phyloP scores from a whole-genome alignment of 768 basidiomycete genomes.

The Kwoniella bestiolae region DNA sequence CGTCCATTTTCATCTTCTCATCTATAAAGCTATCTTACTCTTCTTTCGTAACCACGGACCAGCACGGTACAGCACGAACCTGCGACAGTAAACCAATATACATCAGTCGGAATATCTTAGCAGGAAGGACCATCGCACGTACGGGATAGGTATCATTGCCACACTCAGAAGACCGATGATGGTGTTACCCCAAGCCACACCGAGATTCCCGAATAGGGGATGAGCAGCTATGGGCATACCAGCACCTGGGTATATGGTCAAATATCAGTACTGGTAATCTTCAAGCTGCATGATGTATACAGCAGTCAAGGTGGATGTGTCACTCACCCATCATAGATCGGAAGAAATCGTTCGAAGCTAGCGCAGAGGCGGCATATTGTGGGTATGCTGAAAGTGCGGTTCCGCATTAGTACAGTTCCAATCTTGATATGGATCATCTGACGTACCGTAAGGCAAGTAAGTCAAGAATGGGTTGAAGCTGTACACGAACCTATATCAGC shows the following conservation, averaged over 20 bases:
- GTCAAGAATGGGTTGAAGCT: constrained; percentile 43
- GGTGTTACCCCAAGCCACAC: constrained; percentile 43
- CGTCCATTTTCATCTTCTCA: too few relatives aligned
- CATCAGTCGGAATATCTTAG: too few relatives aligned
- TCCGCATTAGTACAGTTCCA: neutral
- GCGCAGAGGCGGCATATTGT: constrained; percentile 54
- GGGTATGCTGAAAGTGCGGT: constrained; percentile 49
- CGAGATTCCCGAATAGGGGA: constrained; percentile 42
- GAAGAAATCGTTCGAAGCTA: constrained; percentile 58
- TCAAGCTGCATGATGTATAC: too few relatives aligned
- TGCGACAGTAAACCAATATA: neutral
- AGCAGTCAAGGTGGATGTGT: too few relatives aligned
- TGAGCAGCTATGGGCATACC: constrained; percentile 44
- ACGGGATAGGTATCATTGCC: constrained; percentile 49
- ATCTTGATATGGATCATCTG: neutral
- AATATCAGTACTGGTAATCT: too few relatives aligned
- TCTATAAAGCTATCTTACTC: constrained; percentile 10
- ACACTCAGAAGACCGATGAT: constrained; percentile 46
- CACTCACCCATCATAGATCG: constrained; percentile 39
- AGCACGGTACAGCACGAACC: constrained; percentile 10
- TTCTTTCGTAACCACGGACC: constrained; percentile 15
- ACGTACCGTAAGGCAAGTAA: constrained; percentile 36
- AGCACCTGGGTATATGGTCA: constrained; percentile 19
- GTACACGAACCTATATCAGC: too few relatives aligned
- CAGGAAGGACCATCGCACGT: too few relatives aligned